Conservation (phyloP, 108 stramenopile genomes). For the Parietichytrium sp. region DNA sequence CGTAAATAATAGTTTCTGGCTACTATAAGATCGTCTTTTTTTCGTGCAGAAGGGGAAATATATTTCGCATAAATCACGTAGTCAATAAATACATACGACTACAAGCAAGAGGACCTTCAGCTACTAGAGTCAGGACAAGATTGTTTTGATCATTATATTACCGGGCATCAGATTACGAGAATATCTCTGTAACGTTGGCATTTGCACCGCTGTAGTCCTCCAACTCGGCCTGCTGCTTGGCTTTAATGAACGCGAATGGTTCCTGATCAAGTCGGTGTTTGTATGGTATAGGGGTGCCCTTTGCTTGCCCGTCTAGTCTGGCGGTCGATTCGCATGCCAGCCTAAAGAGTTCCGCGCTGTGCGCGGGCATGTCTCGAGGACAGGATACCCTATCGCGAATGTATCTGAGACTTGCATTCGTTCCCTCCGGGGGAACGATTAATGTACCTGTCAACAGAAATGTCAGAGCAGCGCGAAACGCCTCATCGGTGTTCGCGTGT, state of each 20-base stretch:
- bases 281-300: background rate
- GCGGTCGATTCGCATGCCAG: background rate
- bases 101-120: too few relatives aligned
- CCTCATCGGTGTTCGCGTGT: conserved; percentile 17
- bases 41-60: too few relatives aligned
- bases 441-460: background rate
- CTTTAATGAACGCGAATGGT: conserved; percentile 5
- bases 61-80: too few relatives aligned
- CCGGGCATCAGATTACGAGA: too few relatives aligned
- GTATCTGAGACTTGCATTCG: background rate
- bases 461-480: conserved; percentile 6
- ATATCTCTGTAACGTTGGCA: too few relatives aligned
- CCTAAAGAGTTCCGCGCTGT: background rate
- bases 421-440: background rate
- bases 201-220: too few relatives aligned
- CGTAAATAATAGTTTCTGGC: too few relatives aligned
- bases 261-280: conserved; percentile 32
- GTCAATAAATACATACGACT: too few relatives aligned
- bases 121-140: too few relatives aligned
- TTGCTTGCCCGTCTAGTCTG: background rate
- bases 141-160: too few relatives aligned
- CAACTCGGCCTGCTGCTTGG: conserved; percentile 1
- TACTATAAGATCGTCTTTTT: too few relatives aligned
- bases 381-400: conserved; percentile 1
- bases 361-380: conserved; percentile 20